Evolutionary conservation across 768 basidiomycete genomes (phyloP), one percentile per base, ranked within the genome.

Genomic region (Leccinum uliginosum): DNA sequence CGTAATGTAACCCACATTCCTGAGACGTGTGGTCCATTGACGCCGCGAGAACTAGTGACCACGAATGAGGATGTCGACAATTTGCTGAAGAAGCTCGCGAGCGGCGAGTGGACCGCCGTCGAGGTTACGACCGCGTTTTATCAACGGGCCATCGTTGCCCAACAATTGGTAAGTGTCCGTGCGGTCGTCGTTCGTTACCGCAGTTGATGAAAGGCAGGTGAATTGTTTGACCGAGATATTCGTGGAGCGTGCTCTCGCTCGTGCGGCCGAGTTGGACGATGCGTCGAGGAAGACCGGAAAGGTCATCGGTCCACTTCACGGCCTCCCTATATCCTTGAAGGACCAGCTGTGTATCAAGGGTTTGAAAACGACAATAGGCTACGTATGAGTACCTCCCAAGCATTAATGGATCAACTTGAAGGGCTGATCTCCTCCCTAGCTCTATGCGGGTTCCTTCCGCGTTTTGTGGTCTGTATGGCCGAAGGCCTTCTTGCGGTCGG

Each of bases 221-320:
- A 91, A 91, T 61, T 92, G 91, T 66, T 67, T 93, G 34, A 92
- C 89, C 0, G 89, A 92, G 68, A 84, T 91, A n/a, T 90, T 89
- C 63, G 78, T 91, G 51, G 85, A 91, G 29, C 77, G 79, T 4
- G 91, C 87, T 0, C 73, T 90, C 4, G 72, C 70, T 14, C 77
- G 84, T 10, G 91, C 91, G 2, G 70, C 76, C 15, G 78, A 83
- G 65, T 75, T 93, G 3, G 92, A 93, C 62, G 80, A 79, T 5
- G 71, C 82, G 59, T 69, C 87, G 43, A 76, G 75, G 61, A 72
- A 64, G 58, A 91, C 83, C 0, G 91, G 91, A 19, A 78, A 79
- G 58, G 72, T 80, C 2, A 73, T 87, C 1, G 91, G 91, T 0
- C 85, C 87, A 3, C 74, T 91, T 4, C 89, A 91, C 62, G 89